phyloP scores from a whole-genome alignment of 2,329 filamentous ascomycete species.

The Pyrenophora teres region DNA sequence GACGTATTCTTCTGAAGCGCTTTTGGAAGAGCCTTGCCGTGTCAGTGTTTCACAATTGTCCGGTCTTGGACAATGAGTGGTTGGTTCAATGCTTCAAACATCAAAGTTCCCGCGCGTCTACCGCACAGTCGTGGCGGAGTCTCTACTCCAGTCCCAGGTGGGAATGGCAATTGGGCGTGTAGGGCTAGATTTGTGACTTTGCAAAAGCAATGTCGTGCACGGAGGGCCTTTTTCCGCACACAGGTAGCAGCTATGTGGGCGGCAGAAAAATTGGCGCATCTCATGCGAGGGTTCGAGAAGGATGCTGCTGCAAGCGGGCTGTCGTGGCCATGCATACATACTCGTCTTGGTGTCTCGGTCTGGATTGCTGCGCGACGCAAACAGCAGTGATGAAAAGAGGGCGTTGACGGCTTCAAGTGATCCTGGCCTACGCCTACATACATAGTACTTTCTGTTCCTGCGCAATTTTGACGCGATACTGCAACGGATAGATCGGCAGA shows the following conservation, averaged over 20 bases:
- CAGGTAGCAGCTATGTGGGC: neutral
- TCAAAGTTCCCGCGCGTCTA: conserved; percentile 18
- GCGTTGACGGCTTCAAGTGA: neutral
- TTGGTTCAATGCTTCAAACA: conserved; percentile 9
- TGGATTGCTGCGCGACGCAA: conserved; percentile 15
- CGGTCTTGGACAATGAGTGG: conserved; percentile 14
- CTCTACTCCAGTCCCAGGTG: neutral
- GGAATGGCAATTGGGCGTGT: neutral
- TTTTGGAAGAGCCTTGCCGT: conserved; percentile 19
- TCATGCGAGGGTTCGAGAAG: neutral
- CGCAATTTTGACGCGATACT: conserved; percentile 5
- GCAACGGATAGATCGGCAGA: conserved; percentile 22
- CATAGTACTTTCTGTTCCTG: neutral
- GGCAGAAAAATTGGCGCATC: neutral
- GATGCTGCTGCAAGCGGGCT: conserved; percentile 9
- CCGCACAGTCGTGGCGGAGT: neutral
- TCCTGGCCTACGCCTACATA: neutral
- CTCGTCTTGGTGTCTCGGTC: conserved; percentile 16
- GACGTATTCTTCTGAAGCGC: conserved; percentile 5
- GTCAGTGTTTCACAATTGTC: conserved; percentile 30
- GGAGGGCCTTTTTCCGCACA: no score
- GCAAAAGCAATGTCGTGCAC: no score
- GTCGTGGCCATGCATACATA: conserved; percentile 18
- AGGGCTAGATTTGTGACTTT: neutral
- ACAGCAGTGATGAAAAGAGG: conserved; percentile 5